phyloP scores from a whole-genome alignment of 805 yeast genomes.

The Pichia nanzhaoensis region DNA sequence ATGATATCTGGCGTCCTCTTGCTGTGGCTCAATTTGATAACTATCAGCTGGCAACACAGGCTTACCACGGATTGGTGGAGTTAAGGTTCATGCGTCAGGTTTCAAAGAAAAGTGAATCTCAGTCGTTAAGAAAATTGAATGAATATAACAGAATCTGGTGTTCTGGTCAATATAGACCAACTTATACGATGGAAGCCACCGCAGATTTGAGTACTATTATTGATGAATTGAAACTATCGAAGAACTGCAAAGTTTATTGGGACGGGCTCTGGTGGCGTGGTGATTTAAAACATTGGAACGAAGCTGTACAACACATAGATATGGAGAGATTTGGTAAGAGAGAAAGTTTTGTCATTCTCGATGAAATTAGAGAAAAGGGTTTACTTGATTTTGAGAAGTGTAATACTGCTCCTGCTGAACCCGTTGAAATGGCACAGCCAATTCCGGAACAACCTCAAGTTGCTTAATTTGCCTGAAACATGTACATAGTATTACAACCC shows the following conservation, averaged over 20 bases:
- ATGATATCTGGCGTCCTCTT: constrained; percentile 87
- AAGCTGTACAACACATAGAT: constrained; percentile 52
- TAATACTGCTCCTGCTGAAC: neutral
- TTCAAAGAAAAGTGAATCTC: constrained; percentile 50
- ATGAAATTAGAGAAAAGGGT: constrained; percentile 42
- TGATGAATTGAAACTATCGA: constrained; percentile 47
- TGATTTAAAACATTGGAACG: constrained; percentile 66
- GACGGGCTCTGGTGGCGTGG: constrained; percentile 87
- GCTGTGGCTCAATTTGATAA: constrained; percentile 65
- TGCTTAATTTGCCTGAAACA: too few relatives aligned
- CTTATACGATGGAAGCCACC: constrained; percentile 84
- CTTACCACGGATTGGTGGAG: constrained; percentile 68
- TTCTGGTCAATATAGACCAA: constrained; percentile 83
- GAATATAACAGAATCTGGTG: constrained; percentile 79
- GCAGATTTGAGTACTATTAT: constrained; percentile 70
- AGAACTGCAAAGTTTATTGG: constrained; percentile 57
- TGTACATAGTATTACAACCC: too few relatives aligned
- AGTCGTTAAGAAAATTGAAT: constrained; percentile 62
- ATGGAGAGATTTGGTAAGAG: constrained; percentile 53
- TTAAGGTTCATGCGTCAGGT: constrained; percentile 70
- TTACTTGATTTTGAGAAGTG: constrained; percentile 17
- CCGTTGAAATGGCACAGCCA: neutral
- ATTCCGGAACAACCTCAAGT: neutral
- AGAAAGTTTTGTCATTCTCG: constrained; percentile 61
- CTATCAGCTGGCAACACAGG: constrained; percentile 60